Conservation (phyloP, 495 filamentous ascomycete genomes). For the Choiromyces venosus region DNA sequence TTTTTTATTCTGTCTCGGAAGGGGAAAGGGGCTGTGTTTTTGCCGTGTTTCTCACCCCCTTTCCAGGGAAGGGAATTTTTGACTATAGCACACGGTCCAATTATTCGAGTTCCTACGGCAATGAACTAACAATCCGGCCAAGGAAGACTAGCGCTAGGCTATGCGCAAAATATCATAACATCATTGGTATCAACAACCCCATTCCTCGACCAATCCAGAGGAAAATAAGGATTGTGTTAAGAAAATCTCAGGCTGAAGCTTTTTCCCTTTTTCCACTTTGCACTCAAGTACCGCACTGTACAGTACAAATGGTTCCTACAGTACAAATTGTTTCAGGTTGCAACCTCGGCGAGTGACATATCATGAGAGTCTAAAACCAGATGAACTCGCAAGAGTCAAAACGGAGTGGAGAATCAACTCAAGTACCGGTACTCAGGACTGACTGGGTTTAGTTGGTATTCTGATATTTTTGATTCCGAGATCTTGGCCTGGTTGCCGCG, state of each 20-base stretch:
- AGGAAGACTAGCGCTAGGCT: not conserved
- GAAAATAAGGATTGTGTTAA: too few species aligned
- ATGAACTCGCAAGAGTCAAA: not conserved
- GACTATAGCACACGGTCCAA: too few species aligned
- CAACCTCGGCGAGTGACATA: not conserved
- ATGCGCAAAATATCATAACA: not conserved
- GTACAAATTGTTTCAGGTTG: not conserved
- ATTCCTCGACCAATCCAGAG: too few species aligned
- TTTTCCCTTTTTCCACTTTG: not conserved
- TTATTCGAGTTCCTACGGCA: too few species aligned
- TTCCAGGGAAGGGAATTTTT: too few species aligned
- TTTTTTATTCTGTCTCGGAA: too few species aligned
- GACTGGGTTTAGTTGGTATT: not conserved
- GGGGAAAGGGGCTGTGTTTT: too few species aligned
- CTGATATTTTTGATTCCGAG: not conserved
- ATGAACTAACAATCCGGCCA: not conserved
- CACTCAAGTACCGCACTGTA: too few species aligned
- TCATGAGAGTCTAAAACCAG: not conserved
- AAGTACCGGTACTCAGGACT: not conserved
- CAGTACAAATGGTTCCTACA: too few species aligned
- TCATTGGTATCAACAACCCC: too few species aligned
- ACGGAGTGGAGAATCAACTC: not conserved
- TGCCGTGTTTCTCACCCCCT: too few species aligned
- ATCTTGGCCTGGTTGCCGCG: not conserved
- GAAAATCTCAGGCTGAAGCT: not conserved